Evolutionary conservation across 371 early-diverging fungal species (phyloP), one percentile per base, ranked within the genome.

Genomic region (Mucor ambiguus): DNA sequence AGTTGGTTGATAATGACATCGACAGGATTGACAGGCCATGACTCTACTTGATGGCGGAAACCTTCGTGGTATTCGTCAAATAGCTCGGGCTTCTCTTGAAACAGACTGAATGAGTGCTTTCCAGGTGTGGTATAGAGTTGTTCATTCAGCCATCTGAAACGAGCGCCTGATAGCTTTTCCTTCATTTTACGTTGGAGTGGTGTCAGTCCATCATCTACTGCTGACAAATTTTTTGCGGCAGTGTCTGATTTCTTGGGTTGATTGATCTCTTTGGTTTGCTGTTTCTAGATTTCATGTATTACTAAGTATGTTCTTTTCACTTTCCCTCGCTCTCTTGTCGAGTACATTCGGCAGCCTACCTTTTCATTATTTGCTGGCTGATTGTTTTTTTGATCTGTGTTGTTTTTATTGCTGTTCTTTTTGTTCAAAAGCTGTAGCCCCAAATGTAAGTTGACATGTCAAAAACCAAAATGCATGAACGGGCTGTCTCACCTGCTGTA

Each of bases 11-110:
- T 90, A 69, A 97, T 89, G 3, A 91, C 74, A 76, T 98, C 95
- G 1, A 98, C 90, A 0, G 99, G 99, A 75, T 99, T 98, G 30
- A 80, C 85, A 0, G 99, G 99, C 99, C 99, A 99, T 38, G 87
- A 84, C 65, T 91, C 89, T 9, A 95, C 96, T 80, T 99, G 99
- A 16, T 90, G 83, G 4, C 94, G 86, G 87, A 99, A 99, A 2
- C 98, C 99, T 74, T 90, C 89, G 74, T 99, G 99, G 74, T 99
- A 99, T 85, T 95, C 93, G 32, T 93, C 92, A 82, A 98, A 98
- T 33, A 94, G 75, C 61, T 91, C 89, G 0, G 97, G 97, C 59
- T 94, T 88, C 56, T 90, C 82, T 69, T 88, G 87, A 72, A 98
- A 94, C 46, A 96, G 74, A 12, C 82, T 68, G 63, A 89, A 91